phyloP scores from a whole-genome alignment of 2,329 filamentous ascomycete genomes.

The Xylaria sp. region DNA sequence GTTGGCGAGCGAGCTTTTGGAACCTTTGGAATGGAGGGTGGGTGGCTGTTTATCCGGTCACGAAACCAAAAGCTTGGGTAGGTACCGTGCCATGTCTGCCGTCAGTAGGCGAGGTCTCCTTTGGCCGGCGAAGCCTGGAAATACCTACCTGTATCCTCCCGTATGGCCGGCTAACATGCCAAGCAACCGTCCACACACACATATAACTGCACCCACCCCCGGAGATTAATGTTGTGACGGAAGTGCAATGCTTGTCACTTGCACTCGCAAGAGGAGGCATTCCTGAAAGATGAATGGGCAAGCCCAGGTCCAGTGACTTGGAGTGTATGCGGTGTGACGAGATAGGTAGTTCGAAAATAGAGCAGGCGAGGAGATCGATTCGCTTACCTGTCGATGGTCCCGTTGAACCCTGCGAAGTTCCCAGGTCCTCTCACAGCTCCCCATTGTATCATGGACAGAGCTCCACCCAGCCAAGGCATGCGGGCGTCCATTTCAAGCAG shows the following conservation, averaged over 20 bases:
- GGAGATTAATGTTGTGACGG: slow-evolving; percentile 26
- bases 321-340: slow-evolving; percentile 48
- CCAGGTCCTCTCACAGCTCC: slow-evolving; percentile 74
- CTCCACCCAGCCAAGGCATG: slow-evolving; percentile 89
- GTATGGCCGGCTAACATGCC: slow-evolving; percentile 9
- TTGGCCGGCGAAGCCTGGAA: slow-evolving; percentile 11
- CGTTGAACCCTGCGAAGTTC: slow-evolving; percentile 72
- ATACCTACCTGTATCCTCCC: neutral
- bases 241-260: slow-evolving; percentile 29
- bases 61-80: slow-evolving; percentile 14
- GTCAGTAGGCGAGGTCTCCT: slow-evolving; percentile 5
- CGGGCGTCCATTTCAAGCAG: slow-evolving; percentile 73
- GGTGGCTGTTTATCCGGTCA: slow-evolving; percentile 20
- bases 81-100: slow-evolving; percentile 17
- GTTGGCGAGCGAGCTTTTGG: slow-evolving; percentile 14
- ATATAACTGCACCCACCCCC: no score
- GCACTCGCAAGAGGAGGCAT: slow-evolving; percentile 38
- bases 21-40: slow-evolving; percentile 19
- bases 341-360: slow-evolving; percentile 16
- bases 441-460: slow-evolving; percentile 76
- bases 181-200: slow-evolving; percentile 24
- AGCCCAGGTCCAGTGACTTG: slow-evolving; percentile 49
- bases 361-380: slow-evolving; percentile 39
- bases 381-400: slow-evolving; percentile 87
- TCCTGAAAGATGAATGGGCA: slow-evolving; percentile 43